Base-by-base conservation (phyloP, 768 basidiomycete species). In the Boletus rubroflammeus region DNA sequence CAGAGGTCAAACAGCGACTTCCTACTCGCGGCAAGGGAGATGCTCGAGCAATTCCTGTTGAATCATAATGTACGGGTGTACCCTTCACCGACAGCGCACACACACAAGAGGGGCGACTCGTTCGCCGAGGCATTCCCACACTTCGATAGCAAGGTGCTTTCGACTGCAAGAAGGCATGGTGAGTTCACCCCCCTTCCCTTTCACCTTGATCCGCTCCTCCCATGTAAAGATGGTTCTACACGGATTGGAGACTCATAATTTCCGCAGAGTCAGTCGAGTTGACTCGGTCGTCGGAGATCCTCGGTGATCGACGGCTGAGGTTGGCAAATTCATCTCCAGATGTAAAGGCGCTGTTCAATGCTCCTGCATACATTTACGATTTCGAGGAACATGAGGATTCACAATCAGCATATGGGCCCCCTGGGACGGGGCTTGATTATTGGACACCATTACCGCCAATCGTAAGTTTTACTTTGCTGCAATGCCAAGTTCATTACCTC, bases 121-220 rank as follows among this genome's bases (percentile, higher is more conserved):
- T 95, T 96, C 65, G 88, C 93, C 32, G 93, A 96, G 67, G 91
- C 94, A 2, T 95, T 96, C 79, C 90, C 93, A 25, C 93, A 96
- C 70, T 96, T 97, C 69, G 93, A 97, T 67, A 93, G 91, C 74
- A 97, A 94, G 71, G 84, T 97, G 2, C 78, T 97, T 45, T 86
- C 93, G 15, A 86, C 88, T 21, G 82, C 87, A 9, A 79, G 84
- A 62, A 81, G 84, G 47, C 81, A 83, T 54, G 88, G 88, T 66
- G 67, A 75, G 71, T 60, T 29, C 26, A 38, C n/a, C 34, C n/a
- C 9, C 6, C 1, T 45, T 14, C 34, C n/a, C 19, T 38, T 41
- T 34, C 23, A 21, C 23, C 39, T 23, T 48, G 55, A 55, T 57
- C 21, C 44, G 42, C 53, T 79, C 78, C 78, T 60, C 50, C 51